These are phyloP conservation scores for Cyclostephanos tholiformis DNA, from an alignment of 108 stramenopile genomes.

Conservation along the genomic window DNA sequence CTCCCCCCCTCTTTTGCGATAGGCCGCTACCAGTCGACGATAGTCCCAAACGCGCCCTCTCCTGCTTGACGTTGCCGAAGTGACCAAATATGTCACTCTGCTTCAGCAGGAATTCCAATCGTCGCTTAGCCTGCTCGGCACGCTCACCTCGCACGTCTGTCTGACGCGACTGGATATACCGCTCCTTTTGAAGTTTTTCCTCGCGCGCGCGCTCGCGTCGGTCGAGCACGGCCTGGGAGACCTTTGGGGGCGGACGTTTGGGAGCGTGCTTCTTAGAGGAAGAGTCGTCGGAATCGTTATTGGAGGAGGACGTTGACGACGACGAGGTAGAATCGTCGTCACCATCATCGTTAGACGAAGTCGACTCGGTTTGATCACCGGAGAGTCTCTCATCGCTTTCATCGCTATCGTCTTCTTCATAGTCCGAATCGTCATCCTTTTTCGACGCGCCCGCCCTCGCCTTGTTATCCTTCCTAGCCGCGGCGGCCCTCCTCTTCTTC, in stretches of 20 bases:
- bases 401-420: slow-evolving; percentile 46
- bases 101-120: slow-evolving; percentile 93
- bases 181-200: slow-evolving; percentile 76
- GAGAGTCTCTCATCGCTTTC: slow-evolving; percentile 13
- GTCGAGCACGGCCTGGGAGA: slow-evolving; percentile 59
- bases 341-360: slow-evolving; percentile 29
- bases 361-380: slow-evolving; percentile 4
- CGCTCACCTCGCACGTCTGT: slow-evolving; percentile 72
- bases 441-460: slow-evolving; percentile 35
- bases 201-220: slow-evolving; percentile 40
- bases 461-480: slow-evolving; percentile 51
- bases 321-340: slow-evolving; percentile 46
- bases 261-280: slow-evolving; percentile 46
- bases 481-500: slow-evolving; percentile 15
- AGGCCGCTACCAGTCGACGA: background rate
- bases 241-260: slow-evolving; percentile 26
- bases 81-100: slow-evolving; percentile 97
- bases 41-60: slow-evolving; percentile 59
- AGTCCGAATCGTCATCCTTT: slow-evolving; percentile 51
- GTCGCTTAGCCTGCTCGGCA: slow-evolving; percentile 78
- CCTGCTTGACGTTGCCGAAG: slow-evolving; percentile 86
- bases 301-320: slow-evolving; percentile 31
- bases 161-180: slow-evolving; percentile 67
- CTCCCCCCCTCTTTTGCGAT: background rate
- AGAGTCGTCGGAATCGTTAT: slow-evolving; percentile 45